A percentile compares a stretch with the other conserved stretches of the same genome.
Evolutionary conservation across 768 basidiomycete genomes (phyloP).

Genomic region (Tulasnella sp.): DNA sequence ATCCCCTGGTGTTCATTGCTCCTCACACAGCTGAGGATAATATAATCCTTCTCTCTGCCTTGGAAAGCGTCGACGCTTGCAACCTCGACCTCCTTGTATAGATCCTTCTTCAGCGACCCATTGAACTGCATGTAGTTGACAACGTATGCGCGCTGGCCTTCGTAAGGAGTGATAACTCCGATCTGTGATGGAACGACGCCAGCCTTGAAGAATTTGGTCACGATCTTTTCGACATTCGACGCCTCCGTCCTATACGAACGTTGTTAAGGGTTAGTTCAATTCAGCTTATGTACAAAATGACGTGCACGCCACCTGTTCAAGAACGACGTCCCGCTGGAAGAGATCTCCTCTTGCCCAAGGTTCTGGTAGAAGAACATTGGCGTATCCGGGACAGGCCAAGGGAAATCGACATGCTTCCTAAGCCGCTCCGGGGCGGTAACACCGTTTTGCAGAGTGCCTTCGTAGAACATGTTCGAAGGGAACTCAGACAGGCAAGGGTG

Average conservation of each 20-base stretch:
- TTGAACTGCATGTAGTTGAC: conserved; percentile 99
- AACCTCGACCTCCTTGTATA: conserved; percentile 99
- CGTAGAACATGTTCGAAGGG: conserved; percentile 99
- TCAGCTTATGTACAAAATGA: not conserved
- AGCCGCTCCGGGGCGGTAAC: conserved; percentile 96
- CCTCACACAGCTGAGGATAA: conserved; percentile 93
- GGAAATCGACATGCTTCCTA: conserved; percentile 97
- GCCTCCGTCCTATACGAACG: conserved; percentile 76
- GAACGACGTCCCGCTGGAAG: conserved; percentile 96
- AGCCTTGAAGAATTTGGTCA: conserved; percentile 99
- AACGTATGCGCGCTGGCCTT: conserved; percentile 95
- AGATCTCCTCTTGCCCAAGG: conserved; percentile 96
- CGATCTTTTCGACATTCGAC: conserved; percentile 98
- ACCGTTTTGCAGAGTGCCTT: conserved; percentile 96
- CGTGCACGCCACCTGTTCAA: conserved; percentile 60
- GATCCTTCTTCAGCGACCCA: conserved; percentile 96
- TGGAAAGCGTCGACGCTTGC: conserved; percentile 99
- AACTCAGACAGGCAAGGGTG: conserved; percentile 98
- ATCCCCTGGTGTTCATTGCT: conserved; percentile 99
- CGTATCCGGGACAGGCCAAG: conserved; percentile 93
- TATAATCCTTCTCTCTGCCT: conserved; percentile 98
- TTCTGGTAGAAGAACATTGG: conserved; percentile 99
- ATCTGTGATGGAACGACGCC: conserved; percentile 93
- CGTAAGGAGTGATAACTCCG: conserved; percentile 97
- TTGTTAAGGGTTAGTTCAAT: too few relatives aligned